Evolutionary conservation across 352 stramenopile species (phyloP), one percentile per base, ranked within the genome.

Genomic region (Ophiocytium majus): DNA sequence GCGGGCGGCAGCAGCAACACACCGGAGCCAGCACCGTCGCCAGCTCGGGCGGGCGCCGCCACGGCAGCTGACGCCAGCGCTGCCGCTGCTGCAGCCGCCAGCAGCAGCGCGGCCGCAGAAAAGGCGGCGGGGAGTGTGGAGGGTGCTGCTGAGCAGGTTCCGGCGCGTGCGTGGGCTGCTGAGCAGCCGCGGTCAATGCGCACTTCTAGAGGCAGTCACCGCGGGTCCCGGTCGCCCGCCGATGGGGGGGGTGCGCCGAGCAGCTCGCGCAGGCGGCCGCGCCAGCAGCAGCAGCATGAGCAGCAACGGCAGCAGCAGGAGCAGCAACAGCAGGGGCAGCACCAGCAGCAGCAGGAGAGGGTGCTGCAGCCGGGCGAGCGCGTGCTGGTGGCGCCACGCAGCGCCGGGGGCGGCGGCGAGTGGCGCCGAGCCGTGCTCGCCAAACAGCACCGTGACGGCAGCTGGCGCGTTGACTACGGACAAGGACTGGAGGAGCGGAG

Each of bases 381-480:
- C 43, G 43, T 57, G 43, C 14, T 5, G 43, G 43, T 57, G 43
- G 43, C 43, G 43, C 43, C 43, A 14, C 43, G 43, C 43, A 14
- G 14, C 43, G 14, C 43, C 5, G 43, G 43, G 43, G 43, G 43
- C 43, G 43, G 5, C 5, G 5, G 43, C 43, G 34, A 57, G 0
- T 80, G 83, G 37, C 76, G 76, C 0, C n/a, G n/a, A n/a, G n/a
- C n/a, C n/a, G 28, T 86, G 35, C 50, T 86, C 1, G 64, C 76
- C 35, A 76, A 76, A 1, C 57, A 79, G 63, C 83, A 86, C 66
- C 57, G 83, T n/a, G 83, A 88, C 49, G 81, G 81, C 14, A 80
- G 79, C 10, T 88, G 81, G 80, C 85, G 66, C 74, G 84, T 88
- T 17, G 79, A 71, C 50, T 88, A 88, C 63, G 83, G 80, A 34